A percentile compares a stretch with the other conserved stretches of the same genome.
Evolutionary conservation across 345 rosid genomes (phyloP).

Genomic region (Melaleuca alternifolia): DNA sequence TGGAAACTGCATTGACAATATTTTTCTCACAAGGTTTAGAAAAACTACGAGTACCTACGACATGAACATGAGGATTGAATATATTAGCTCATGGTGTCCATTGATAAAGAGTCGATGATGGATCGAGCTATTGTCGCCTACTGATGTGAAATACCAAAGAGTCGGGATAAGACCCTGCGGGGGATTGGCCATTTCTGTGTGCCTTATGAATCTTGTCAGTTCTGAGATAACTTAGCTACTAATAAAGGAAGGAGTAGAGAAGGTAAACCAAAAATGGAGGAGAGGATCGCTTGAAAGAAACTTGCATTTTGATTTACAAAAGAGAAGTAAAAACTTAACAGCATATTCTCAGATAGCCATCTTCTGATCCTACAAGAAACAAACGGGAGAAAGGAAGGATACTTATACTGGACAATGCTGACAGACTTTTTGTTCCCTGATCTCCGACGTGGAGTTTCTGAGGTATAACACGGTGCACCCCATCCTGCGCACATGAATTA

Average conservation of each 20-base stretch:
- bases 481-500: conserved; percentile 35
- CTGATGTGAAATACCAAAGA: background rate
- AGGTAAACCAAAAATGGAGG: background rate
- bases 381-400: conserved; percentile 66
- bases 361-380: conserved; percentile 84
- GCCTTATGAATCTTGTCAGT: background rate
- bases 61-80: background rate
- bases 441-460: conserved; percentile 54
- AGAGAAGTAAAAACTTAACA: conserved; percentile 18
- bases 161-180: background rate
- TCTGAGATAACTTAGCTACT: background rate
- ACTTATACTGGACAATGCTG: conserved; percentile 62
- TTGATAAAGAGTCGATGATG: background rate
- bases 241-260: background rate
- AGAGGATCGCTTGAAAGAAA: background rate
- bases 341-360: conserved; percentile 72
- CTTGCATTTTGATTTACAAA: background rate
- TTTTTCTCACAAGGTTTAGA: background rate
- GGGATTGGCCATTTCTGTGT: background rate
- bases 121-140: background rate
- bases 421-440: conserved; percentile 46
- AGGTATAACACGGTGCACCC: conserved; percentile 44
- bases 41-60: background rate
- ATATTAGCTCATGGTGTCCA: background rate
- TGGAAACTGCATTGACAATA: background rate